A percentile compares a stretch with the other conserved stretches of the same genome.
phyloP scores from a whole-genome alignment of 495 filamentous ascomycete species.

The Neurospora discreta region DNA sequence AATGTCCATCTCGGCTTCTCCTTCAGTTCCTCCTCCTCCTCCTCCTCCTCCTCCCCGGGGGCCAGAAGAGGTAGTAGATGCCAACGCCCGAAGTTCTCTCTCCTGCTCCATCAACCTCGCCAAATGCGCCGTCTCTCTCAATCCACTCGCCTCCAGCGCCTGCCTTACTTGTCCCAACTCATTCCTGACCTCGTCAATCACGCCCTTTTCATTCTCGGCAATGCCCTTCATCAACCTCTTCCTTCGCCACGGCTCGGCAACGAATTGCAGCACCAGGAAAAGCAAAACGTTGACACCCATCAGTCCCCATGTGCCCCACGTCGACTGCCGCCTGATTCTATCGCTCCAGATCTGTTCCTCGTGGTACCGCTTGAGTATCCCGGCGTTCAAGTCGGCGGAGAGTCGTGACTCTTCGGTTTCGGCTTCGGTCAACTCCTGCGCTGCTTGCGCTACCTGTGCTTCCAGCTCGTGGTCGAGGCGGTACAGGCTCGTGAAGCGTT shows the following conservation, averaged over 20 bases:
- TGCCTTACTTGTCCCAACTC: constrained; percentile 16
- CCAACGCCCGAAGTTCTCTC: not conserved
- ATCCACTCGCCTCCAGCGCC: constrained; percentile 16
- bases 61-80: not conserved
- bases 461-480: constrained; percentile 89
- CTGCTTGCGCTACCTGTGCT: constrained; percentile 66
- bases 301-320: constrained; percentile 95
- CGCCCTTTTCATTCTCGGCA: constrained; percentile 43
- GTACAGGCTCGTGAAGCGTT: constrained; percentile 90
- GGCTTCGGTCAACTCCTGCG: constrained; percentile 55
- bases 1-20: not conserved
- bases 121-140: constrained; percentile 3
- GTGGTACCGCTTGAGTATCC: constrained; percentile 84
- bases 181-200: constrained; percentile 62
- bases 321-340: constrained; percentile 89
- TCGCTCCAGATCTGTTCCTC: constrained; percentile 99
- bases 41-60: not conserved
- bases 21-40: not conserved
- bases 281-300: constrained; percentile 94
- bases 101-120: constrained; percentile 10
- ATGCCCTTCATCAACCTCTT: constrained; percentile 69
- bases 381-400: constrained; percentile 56
- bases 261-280: constrained; percentile 79
- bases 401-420: constrained; percentile 70
- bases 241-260: constrained; percentile 90